A percentile compares a stretch with the other conserved stretches of the same genome.
These are phyloP conservation scores for Torrubiellomyces zombiae DNA, from an alignment of 2,329 filamentous ascomycete species.

Conservation along the genomic window DNA sequence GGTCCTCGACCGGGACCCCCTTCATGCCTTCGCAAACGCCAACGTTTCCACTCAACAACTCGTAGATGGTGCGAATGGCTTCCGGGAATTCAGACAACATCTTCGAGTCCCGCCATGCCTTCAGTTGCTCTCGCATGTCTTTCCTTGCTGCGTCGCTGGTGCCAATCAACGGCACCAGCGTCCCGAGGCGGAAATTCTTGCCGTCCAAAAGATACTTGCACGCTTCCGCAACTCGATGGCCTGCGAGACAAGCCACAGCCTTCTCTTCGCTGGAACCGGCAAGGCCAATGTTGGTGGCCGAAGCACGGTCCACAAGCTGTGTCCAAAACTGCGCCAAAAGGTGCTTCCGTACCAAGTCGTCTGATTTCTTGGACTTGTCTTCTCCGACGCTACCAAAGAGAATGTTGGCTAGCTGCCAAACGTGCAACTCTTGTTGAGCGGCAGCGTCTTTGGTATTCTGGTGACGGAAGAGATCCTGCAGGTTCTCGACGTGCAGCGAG, in stretches of 20 bases:
- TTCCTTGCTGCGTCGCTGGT: conserved; percentile 50
- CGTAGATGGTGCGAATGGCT: conserved; percentile 72
- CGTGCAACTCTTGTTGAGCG: conserved; percentile 47
- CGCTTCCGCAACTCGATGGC: conserved; percentile 64
- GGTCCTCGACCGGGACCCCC: conserved; percentile 59
- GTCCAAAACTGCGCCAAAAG: conserved; percentile 53
- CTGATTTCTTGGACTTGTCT: conserved; percentile 21
- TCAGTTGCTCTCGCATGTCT: conserved; percentile 65
- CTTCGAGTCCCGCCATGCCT: conserved; percentile 69
- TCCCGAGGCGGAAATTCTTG: conserved; percentile 70
- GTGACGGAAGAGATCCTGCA: conserved; percentile 23
- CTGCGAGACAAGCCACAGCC: conserved; percentile 64
- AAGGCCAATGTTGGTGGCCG: conserved; percentile 35
- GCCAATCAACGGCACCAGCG: conserved; percentile 68
- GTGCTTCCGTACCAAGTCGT: conserved; percentile 34
- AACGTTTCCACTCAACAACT: conserved; percentile 77
- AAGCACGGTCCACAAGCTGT: conserved; percentile 44
- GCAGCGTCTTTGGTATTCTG: conserved; percentile 25
- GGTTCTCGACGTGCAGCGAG: conserved; percentile 20
- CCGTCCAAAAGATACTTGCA: conserved; percentile 63
- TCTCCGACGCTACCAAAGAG: conserved; percentile 57
- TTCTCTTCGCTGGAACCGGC: conserved; percentile 60
- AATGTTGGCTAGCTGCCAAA: conserved; percentile 77
- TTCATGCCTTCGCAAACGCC: conserved; percentile 66
- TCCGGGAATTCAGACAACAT: conserved; percentile 78